These are phyloP conservation scores for Thermothelomyces thermophilus DNA, from an alignment of 2,329 filamentous ascomycete genomes.

Conservation along the genomic window DNA sequence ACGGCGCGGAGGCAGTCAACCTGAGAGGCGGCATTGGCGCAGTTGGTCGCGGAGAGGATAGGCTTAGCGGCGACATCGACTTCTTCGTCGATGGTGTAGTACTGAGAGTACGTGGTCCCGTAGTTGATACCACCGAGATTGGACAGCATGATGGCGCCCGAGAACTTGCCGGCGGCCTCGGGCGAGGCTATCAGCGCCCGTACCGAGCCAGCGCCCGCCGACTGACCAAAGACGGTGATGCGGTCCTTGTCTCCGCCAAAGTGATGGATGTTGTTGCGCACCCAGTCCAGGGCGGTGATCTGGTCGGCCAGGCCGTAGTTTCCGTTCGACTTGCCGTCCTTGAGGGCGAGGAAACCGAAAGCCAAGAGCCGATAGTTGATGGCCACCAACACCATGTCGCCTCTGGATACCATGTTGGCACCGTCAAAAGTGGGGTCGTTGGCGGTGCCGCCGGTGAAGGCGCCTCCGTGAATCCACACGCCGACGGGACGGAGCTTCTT, in stretches of 20 bases:
- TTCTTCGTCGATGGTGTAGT: constrained; percentile 49
- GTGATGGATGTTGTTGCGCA: constrained; percentile 44
- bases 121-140: constrained; percentile 43
- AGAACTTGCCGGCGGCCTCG: constrained; percentile 41
- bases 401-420: constrained; percentile 50
- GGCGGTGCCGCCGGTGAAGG: constrained; percentile 44
- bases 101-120: constrained; percentile 51
- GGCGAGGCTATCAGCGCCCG: constrained; percentile 44
- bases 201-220: constrained; percentile 47
- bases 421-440: constrained; percentile 40
- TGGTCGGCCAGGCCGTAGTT: constrained; percentile 46
- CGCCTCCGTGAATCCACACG: constrained; percentile 45
- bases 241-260: constrained; percentile 52
- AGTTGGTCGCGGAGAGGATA: constrained; percentile 46
- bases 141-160: constrained; percentile 39
- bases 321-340: constrained; percentile 39
- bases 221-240: constrained; percentile 50
- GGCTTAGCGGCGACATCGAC: constrained; percentile 42
- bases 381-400: constrained; percentile 51
- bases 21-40: constrained; percentile 41
- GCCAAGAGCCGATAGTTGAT: constrained; percentile 56
- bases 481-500: constrained; percentile 32
- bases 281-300: constrained; percentile 44
- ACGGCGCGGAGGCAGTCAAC: constrained; percentile 48
- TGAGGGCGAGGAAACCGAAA: constrained; percentile 51